Evolutionary conservation across 2,329 filamentous ascomycete species (phyloP).

Genomic region (Aspergillus felis): DNA sequence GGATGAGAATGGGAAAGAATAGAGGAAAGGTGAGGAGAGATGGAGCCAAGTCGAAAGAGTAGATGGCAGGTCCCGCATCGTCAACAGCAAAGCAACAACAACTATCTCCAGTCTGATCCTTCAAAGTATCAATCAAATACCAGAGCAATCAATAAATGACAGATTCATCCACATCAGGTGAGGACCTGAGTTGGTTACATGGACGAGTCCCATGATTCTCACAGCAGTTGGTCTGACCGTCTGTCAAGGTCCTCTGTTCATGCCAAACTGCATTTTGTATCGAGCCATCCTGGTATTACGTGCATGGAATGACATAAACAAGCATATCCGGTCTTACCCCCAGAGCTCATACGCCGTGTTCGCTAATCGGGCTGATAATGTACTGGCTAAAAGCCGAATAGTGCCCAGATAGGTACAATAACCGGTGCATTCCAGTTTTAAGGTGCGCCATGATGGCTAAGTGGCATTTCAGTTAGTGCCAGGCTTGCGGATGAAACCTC

Average conservation of each 20-base stretch:
- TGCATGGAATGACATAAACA: constrained; percentile 14
- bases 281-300: constrained; percentile 13
- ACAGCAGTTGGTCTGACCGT: not conserved
- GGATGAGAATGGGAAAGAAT: not conserved
- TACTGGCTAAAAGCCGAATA: not conserved
- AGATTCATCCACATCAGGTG: not conserved
- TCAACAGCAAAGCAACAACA: not conserved
- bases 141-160: not conserved
- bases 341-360: not conserved
- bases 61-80: not conserved
- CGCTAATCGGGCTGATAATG: not conserved
- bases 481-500: not conserved
- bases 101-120: not conserved
- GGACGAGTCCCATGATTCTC: not conserved
- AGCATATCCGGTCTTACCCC: not conserved
- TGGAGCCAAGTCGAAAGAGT: not conserved
- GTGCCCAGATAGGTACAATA: too few species aligned
- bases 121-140: not conserved
- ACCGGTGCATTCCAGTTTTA: not conserved
- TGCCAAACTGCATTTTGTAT: not conserved
- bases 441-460: not conserved
- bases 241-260: not conserved
- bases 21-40: not conserved
- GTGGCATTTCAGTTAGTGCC: not conserved
- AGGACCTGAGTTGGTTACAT: not conserved